Evolutionary conservation across 2,329 filamentous ascomycete species (phyloP), one percentile per base, ranked within the genome.

Genomic region (Periconia macrospinosa): DNA sequence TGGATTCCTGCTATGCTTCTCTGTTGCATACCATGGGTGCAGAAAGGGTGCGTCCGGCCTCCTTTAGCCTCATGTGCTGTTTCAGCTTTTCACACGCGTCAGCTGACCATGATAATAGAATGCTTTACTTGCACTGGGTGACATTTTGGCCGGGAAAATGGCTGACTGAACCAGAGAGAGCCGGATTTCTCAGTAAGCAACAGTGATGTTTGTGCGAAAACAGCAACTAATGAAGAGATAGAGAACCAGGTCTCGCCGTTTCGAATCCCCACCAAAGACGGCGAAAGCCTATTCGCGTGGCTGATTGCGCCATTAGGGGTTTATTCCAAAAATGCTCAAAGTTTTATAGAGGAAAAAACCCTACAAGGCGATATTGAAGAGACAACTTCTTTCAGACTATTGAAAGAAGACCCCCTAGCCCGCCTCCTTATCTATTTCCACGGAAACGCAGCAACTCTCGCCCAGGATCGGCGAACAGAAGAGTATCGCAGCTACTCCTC

Each of bases 221-320:
- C 30, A 15, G n/a, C 40, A 49, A 37, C 58, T 71, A 56, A 71
- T 52, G 8, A 20, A 27, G 30, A 33, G 30, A 30, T 62, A 92
- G 89, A 86, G 65, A 91, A 92, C 62, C 92, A 97, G 76, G 88
- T 95, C 10, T 90, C 90, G 2, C 89, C 93, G 0, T 96, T 97
- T 72, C 85, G 83, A 19, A 76, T 97, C 45, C 76, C 75, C 1
- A 94, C 91, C 0, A 79, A 85, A 1, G 92, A 96, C 69, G 85
- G 86, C 41, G 86, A 92, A 71, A 85, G 79, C 1, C 77, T 97
- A 8, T 95, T 94, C 69, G 88, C 89, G n/a, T 97, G 93, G 93
- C 92, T 96, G 65, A 81, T 97, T 48, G 77, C 96, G 45, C 93
- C 93, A 0, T 75, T 95, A 6, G 85, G 87, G 30, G 76, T 91